These are phyloP conservation scores for Phlyctochytrium arcticum DNA, from an alignment of 192 early-diverging fungal species.

Conservation along the genomic window DNA sequence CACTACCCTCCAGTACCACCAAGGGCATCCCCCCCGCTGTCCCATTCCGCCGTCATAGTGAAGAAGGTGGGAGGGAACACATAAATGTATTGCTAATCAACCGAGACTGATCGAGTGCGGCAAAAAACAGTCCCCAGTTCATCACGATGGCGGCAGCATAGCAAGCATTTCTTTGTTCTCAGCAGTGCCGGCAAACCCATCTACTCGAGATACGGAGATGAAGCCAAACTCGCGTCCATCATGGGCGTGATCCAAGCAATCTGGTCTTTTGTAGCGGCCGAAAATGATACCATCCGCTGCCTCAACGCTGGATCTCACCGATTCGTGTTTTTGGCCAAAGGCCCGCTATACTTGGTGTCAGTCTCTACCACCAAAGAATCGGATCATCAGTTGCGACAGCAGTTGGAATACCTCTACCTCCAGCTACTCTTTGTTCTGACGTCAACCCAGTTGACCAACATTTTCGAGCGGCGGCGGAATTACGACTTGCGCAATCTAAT, in stretches of 20 bases:
- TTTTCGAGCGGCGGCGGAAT: constrained; percentile 82
- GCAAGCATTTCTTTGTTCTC: constrained; percentile 88
- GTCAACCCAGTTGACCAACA: constrained; percentile 68
- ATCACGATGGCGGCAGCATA: constrained; percentile 2
- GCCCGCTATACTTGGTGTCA: constrained; percentile 80
- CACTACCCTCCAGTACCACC: neutral
- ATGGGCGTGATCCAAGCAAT: constrained; percentile 91
- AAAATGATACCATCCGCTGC: constrained; percentile 72
- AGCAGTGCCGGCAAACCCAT: constrained; percentile 94
- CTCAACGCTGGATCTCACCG: constrained; percentile 67
- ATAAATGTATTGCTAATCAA: too few species aligned
- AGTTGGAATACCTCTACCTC: constrained; percentile 73
- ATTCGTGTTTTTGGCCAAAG: constrained; percentile 78
- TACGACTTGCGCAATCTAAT: constrained; percentile 85
- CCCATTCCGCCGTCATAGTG: neutral
- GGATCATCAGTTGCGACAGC: constrained; percentile 68
- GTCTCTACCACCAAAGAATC: constrained; percentile 78
- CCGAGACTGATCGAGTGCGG: too few species aligned
- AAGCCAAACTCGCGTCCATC: constrained; percentile 76
- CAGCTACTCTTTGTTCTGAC: constrained; percentile 87
- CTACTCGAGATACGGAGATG: constrained; percentile 89
- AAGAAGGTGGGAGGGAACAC: neutral
- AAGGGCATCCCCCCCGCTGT: neutral
- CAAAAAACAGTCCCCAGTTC: constrained; percentile 4
- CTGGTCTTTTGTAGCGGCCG: constrained; percentile 76